These are phyloP conservation scores for Tardiomyces digboiensis DNA, from an alignment of 1,139 yeast genomes.

Conservation along the genomic window DNA sequence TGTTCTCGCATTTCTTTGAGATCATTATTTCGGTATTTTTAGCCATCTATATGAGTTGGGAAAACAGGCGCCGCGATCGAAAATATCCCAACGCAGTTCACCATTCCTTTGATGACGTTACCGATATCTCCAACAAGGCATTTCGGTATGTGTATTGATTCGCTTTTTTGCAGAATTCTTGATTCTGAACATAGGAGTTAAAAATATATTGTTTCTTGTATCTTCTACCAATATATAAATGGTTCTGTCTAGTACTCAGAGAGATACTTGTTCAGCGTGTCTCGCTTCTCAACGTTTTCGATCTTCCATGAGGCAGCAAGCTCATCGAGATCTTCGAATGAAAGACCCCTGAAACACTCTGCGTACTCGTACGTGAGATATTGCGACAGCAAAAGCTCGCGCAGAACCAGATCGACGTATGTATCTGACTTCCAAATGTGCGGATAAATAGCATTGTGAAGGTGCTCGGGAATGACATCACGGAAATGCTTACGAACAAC, in stretches of 20 bases:
- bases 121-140: not conserved
- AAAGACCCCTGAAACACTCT: slow-evolving; percentile 31
- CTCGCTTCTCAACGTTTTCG: slow-evolving; percentile 34
- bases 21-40: not conserved
- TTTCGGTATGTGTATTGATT: not conserved
- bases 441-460: slow-evolving; percentile 32
- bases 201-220: not conserved
- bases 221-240: not conserved
- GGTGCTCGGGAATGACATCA: slow-evolving; percentile 30
- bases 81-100: not conserved
- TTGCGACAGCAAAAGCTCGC: slow-evolving; percentile 35
- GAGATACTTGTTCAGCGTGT: slow-evolving; percentile 31
- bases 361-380: slow-evolving; percentile 36
- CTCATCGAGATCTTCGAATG: slow-evolving; percentile 36
- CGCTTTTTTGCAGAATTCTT: not conserved
- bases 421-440: slow-evolving; percentile 28
- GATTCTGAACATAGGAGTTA: too few relatives aligned
- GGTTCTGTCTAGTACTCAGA: slow-evolving; percentile 5
- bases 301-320: slow-evolving; percentile 39
- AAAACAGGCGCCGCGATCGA: slow-evolving; percentile 1
- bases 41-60: not conserved
- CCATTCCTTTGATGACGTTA: not conserved
- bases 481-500: slow-evolving; percentile 29
- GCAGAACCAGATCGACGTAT: slow-evolving; percentile 30
- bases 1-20: not conserved